A percentile compares a stretch with the other conserved stretches of the same genome.
Conservation (phyloP, 352 stramenopile genomes). For the Phytophthora quininea region DNA sequence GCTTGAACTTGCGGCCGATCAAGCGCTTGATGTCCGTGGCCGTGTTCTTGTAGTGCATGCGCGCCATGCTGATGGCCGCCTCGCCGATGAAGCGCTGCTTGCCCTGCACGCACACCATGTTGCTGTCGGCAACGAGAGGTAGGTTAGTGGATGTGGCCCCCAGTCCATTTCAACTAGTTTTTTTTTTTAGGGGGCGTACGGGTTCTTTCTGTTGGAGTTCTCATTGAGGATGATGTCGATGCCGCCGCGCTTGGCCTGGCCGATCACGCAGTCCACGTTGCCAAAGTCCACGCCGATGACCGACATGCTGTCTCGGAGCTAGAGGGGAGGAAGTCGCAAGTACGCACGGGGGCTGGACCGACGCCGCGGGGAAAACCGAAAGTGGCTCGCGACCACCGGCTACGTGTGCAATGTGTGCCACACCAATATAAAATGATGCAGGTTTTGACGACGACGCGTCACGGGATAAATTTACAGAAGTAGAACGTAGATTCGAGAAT, state of each 20-base stretch:
- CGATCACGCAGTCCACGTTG: conserved; percentile 96
- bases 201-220: conserved; percentile 98
- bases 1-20: conserved; percentile 96
- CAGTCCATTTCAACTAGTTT: neutral
- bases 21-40: conserved; percentile 97
- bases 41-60: conserved; percentile 99
- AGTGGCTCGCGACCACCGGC: conserved; percentile 22
- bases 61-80: conserved; percentile 88
- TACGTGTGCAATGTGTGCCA: too few relatives aligned
- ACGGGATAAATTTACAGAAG: neutral
- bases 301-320: conserved; percentile 79
- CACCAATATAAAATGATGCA: too few relatives aligned
- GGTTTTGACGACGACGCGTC: conserved; percentile 16
- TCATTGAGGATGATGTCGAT: conserved; percentile 99
- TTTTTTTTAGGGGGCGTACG: conserved; percentile 70
- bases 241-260: conserved; percentile 95
- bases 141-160: too few relatives aligned
- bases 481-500: too few relatives aligned
- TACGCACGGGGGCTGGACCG: conserved; percentile 13
- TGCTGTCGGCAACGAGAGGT: conserved; percentile 33
- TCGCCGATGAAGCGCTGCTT: conserved; percentile 96
- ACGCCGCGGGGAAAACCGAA: conserved; percentile 30
- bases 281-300: conserved; percentile 98
- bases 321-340: neutral
- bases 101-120: conserved; percentile 87